Base-by-base conservation (phyloP, 2,329 filamentous ascomycete genomes). In the Thelonectria blattea region DNA sequence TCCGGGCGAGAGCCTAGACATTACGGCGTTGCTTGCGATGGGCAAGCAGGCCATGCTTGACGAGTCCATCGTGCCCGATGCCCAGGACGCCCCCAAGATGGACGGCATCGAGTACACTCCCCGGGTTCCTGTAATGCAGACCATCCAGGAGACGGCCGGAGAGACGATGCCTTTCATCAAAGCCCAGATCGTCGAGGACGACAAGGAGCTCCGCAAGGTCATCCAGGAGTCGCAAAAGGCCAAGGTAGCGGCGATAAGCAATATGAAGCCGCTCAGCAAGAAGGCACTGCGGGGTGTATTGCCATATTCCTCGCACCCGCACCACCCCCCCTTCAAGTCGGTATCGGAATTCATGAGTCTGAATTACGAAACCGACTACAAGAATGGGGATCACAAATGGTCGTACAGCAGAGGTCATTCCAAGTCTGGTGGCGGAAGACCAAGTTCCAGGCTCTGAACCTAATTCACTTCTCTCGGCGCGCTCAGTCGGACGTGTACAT, bases 1-100 rank as follows among this genome's bases (percentile, higher is more conserved):
- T 0, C 90, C 88, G 2, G 95, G 96, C 37, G 93, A 98, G 77
- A 93, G 88, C 62, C 76, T 99, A 9, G 93, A 97, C 72, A 97
- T 99, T 56, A 73, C 77, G 3, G 76, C 88, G n/a, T 83, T 99
- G 1, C 85, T 99, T 2, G 83, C 83, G 1, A 95, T 91, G 74
- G 91, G 91, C 5, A 68, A 83, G 0, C 74, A 81, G 18, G 92
- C 94, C 0, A 82, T 76, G 32, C 83, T 98, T 1, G 90, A 97
- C 67, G 85, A 88, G 0, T 72, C 75, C 2, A 85, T 90, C 52
- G 73, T 83, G 2, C 88, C 92, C 0, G 79, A 85, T 14, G 74
- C 78, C 1, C 70, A 68, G 14, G 63, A 72, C 59, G 75, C 86
- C 7, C 91, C 91, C 0, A 74, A 81, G 1, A 80, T 90, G 0